Conservation (phyloP, 129 eudicot genomes). For the Logfia minima region DNA sequence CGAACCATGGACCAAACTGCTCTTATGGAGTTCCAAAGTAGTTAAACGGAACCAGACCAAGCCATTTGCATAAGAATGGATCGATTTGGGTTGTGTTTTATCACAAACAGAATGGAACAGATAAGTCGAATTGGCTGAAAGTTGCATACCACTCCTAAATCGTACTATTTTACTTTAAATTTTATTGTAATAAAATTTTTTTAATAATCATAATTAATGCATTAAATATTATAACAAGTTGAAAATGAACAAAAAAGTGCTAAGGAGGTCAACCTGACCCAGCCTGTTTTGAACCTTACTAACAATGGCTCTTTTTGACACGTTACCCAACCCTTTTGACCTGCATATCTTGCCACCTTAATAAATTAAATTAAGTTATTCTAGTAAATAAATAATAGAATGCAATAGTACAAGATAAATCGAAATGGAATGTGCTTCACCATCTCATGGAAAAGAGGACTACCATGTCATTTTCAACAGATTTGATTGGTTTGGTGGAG, state of each 20-base stretch:
- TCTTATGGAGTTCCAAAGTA: slow-evolving; percentile 3
- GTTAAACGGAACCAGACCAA: background rate
- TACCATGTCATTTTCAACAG: background rate
- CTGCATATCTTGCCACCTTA: background rate
- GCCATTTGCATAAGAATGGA: background rate
- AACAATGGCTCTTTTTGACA: background rate
- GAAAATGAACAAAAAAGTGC: background rate
- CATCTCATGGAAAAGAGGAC: background rate
- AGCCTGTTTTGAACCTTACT: background rate
- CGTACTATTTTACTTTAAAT: background rate
- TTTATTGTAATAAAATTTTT: background rate
- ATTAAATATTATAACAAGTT: background rate
- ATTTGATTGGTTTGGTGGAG: background rate
- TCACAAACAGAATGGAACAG: background rate
- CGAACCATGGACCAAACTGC: slow-evolving; percentile 1
- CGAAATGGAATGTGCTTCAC: background rate
- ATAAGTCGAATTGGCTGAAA: background rate
- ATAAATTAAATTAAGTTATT: background rate
- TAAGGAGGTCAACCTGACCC: background rate
- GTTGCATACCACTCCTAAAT: background rate
- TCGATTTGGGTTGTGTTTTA: background rate
- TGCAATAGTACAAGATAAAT: background rate
- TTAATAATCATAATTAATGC: background rate
- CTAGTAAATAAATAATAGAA: background rate
- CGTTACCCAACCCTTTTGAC: background rate